A percentile compares a stretch with the other conserved stretches of the same genome.
Evolutionary conservation across 2,329 filamentous ascomycete species (phyloP).

Genomic region (Paecilomyces sp.): DNA sequence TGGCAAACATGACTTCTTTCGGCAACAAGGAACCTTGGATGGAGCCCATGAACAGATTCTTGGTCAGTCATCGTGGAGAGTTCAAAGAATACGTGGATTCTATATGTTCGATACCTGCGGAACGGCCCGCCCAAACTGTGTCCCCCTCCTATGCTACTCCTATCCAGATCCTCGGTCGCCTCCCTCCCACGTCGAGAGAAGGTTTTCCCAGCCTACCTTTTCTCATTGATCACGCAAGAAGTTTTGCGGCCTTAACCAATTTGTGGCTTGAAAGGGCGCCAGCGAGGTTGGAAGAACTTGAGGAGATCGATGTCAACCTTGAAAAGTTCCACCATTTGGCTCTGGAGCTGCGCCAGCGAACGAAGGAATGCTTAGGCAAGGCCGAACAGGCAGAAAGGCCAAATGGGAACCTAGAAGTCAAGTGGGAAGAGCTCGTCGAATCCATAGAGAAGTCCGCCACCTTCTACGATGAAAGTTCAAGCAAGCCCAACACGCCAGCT

Average conservation of each 20-base stretch:
- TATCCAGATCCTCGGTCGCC: conserved; percentile 75
- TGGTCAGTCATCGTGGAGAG: conserved; percentile 65
- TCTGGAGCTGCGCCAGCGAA: conserved; percentile 34
- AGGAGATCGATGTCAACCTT: conserved; percentile 31
- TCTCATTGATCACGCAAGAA: conserved; percentile 80
- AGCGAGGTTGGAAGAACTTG: conserved; percentile 29
- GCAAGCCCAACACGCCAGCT: conserved; percentile 31
- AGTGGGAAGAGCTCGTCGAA: conserved; percentile 44
- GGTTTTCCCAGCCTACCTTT: conserved; percentile 91
- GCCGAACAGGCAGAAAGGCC: conserved; percentile 44
- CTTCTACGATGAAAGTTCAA: conserved; percentile 33
- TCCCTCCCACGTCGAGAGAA: conserved; percentile 75
- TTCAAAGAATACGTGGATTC: conserved; percentile 84
- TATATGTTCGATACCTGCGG: conserved; percentile 73
- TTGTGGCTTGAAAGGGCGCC: conserved; percentile 38
- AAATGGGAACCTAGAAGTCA: conserved; percentile 37
- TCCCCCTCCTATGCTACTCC: conserved; percentile 89
- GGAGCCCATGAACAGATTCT: conserved; percentile 94
- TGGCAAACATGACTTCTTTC: conserved; percentile 85
- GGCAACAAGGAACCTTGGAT: conserved; percentile 97
- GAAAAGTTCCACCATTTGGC: conserved; percentile 39
- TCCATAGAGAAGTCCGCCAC: conserved; percentile 39
- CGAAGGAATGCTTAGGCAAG: conserved; percentile 38
- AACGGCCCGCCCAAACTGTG: conserved; percentile 56
- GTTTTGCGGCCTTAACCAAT: conserved; percentile 75